Percentiles rank a stretch among this genome's conserved stretches.
phyloP scores from a whole-genome alignment of 2,329 filamentous ascomycete genomes.

The Nemania serpens region DNA sequence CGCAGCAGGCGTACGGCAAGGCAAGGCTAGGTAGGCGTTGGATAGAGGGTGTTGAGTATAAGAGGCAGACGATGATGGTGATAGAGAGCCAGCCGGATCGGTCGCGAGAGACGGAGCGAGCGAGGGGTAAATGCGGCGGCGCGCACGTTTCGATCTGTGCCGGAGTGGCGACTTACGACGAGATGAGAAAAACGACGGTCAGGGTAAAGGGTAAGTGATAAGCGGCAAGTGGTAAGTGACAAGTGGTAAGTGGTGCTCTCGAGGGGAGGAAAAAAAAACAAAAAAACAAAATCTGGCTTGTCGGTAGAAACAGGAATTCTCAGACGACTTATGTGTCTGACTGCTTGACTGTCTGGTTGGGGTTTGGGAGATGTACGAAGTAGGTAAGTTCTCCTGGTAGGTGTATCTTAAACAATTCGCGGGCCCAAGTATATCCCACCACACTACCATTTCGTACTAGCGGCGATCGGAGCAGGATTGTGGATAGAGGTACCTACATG shows the following conservation, averaged over 20 bases:
- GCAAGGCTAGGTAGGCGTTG: background rate
- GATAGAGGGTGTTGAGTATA: background rate
- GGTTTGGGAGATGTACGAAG: conserved; percentile 6
- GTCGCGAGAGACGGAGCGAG: conserved; percentile 22
- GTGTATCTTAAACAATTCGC: conserved; percentile 7
- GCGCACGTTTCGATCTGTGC: background rate
- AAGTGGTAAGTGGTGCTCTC: background rate
- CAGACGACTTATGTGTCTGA: conserved; percentile 4
- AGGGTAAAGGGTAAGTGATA: too few species aligned
- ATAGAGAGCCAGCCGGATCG: conserved; percentile 4
- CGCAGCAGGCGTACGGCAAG: background rate
- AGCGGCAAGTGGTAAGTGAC: background rate
- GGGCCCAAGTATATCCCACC: conserved; percentile 3
- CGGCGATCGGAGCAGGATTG: conserved; percentile 33
- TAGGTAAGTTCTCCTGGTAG: conserved; percentile 13
- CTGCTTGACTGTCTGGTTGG: conserved; percentile 6
- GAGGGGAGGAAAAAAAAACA: background rate
- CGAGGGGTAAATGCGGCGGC: conserved; percentile 21
- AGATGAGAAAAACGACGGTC: background rate
- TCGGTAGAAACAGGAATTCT: conserved; percentile 15
- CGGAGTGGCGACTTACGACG: background rate
- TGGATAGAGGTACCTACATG: background rate
- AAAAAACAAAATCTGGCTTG: conserved; percentile 12
- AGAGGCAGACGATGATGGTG: background rate
- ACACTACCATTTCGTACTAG: too few species aligned